Base-by-base conservation (phyloP, 2,329 filamentous ascomycete genomes). In the Rhynchosporium agropyri region DNA sequence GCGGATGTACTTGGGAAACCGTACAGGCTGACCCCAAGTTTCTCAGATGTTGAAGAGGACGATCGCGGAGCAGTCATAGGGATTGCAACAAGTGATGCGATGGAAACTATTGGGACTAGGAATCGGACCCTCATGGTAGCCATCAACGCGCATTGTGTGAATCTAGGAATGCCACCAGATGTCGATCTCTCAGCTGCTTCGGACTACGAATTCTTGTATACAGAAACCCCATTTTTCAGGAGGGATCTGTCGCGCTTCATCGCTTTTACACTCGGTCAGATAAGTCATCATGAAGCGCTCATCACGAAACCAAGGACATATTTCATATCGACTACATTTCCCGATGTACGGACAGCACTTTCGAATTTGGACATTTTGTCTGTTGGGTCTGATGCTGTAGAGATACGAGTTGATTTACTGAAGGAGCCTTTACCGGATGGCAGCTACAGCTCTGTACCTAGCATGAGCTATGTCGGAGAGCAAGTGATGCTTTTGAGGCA, bases 171-270 rank as follows among this genome's bases (percentile, higher is more conserved):
- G 79, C 85, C 86, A 20, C 86, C 88, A n/a, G 86, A 91, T 68
- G 74, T 83, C 45, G 75, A 80, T 51, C 81, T 92, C 29, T 91
- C 88, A 15, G 79, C 84, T 31, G 76, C 83, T 62, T 93, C 89
- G 77, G 90, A 95, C 77, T 95, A 94, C 77, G 91, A 96, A 74
- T 95, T 94, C 69, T 81, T 96, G 26, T 96, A 95, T 77, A 90
- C 89, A 3, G 84, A 87, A 66, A 81, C 83, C 8, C 84, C 88
- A 0, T 91, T 90, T 74, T 87, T 89, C 65, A 85, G 91, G 33
- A 83, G 90, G 62, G 90, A 95, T 72, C 79, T 95, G 51, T 86
- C 90, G 9, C 85, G 91, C 43, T 95, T 93, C 73, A 83, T 92
- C 31, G 90, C 90, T 5, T 88, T 95, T 72, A 87, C 89, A 5